Base-by-base conservation (phyloP, 441 rosid genomes). In the Biscutella laevigata region DNA sequence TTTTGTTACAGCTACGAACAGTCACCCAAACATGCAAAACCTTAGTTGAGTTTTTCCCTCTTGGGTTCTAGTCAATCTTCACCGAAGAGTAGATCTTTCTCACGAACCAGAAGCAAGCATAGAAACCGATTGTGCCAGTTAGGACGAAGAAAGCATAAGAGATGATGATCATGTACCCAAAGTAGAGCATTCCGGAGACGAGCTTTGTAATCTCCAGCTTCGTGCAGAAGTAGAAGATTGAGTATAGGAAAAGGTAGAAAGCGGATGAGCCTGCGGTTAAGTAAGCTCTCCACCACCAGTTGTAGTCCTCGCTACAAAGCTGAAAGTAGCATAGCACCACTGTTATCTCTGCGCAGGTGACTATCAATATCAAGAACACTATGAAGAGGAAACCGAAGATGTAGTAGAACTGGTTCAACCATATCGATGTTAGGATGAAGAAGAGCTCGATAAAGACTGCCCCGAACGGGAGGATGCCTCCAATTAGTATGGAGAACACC, bases 221-320 rank as follows among this genome's bases (percentile, higher is more conserved):
- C 16, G 95, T 89, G 74, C 86, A 86, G 76, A 82, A 89, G 83
- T 89, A 89, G 78, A 89, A 89, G 59, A 82, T 49, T 1, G 97
- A 89, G 77, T 89, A 89, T 40, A 89, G 94, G 87, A 89, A 82
- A 27, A 86, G 95, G 73, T 84, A 86, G 12, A 89, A 60, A 14
- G 97, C 94, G 4, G 97, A 89, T 27, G 97, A 89, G 50, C 97
- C 95, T 3, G 95, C 91, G 0, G 94, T 89, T 33, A 89, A 80
- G 73, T 86, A 89, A 32, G 97, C 80, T 61, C 95, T 84, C 97
- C 95, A 89, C 97, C 97, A 86, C 97, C 97, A 89, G 72, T 79
- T 62, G 67, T 89, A 86, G 73, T 89, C 95, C 58, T 89, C 95
- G 16, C 95, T 84, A 71, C 97, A 89, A 52, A 89, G 66, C 74